These are phyloP conservation scores for Hydnomerulius pinastri DNA, from an alignment of 768 basidiomycete species.

Conservation along the genomic window DNA sequence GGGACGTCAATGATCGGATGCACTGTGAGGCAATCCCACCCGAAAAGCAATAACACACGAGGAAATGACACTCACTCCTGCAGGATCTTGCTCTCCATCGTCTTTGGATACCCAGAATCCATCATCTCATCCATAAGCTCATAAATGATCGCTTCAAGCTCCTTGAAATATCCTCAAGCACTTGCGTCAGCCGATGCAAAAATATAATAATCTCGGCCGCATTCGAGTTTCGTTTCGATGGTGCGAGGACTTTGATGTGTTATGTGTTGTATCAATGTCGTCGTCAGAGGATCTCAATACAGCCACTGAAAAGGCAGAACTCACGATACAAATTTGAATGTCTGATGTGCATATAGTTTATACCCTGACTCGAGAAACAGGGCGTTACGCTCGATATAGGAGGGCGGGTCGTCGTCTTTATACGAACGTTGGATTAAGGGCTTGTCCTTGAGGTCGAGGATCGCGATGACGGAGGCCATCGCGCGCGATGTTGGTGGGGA, in stretches of 20 bases:
- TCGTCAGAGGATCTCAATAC: too few species aligned
- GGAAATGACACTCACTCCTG: slow-evolving; percentile 91
- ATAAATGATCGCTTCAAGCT: slow-evolving; percentile 98
- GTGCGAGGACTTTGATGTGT: slow-evolving; percentile 73
- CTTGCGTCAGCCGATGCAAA: slow-evolving; percentile 89
- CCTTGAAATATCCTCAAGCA: slow-evolving; percentile 98
- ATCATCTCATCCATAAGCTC: slow-evolving; percentile 99
- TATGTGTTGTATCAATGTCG: background rate
- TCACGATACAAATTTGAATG: slow-evolving; percentile 96
- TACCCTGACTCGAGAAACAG: slow-evolving; percentile 91
- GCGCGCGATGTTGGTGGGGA: background rate
- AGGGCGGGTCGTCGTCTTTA: slow-evolving; percentile 89
- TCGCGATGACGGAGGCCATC: slow-evolving; percentile 79
- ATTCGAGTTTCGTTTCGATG: slow-evolving; percentile 95
- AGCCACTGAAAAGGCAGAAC: too few species aligned
- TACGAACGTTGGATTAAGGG: slow-evolving; percentile 96
- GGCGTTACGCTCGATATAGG: slow-evolving; percentile 94
- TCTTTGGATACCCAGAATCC: slow-evolving; percentile 99
- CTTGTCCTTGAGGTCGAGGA: slow-evolving; percentile 98
- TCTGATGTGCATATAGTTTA: slow-evolving; percentile 98
- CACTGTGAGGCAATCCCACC: background rate
- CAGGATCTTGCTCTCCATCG: slow-evolving; percentile 98
- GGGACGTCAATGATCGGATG: background rate
- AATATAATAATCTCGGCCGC: slow-evolving; percentile 96
- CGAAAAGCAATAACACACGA: too few species aligned